Evolutionary conservation across 1,139 yeast species (phyloP), one percentile per base, ranked within the genome.

Genomic region (Taiozyma sp.): DNA sequence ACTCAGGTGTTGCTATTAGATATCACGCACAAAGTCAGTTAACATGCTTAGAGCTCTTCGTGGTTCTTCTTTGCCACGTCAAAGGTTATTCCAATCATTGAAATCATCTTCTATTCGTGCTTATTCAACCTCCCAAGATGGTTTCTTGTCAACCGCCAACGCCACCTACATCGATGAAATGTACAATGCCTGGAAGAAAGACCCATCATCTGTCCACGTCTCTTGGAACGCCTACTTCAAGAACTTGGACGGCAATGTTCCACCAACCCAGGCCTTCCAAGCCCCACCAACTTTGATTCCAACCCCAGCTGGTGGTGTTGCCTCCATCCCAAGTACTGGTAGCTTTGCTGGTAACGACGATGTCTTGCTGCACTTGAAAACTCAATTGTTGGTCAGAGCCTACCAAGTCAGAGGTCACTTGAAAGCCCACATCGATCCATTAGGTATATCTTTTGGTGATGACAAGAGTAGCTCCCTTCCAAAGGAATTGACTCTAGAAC

Each of bases 371-470:
- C 99, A 95, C 70, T 81, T 93, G 78, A 95, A 93, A 72, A 96
- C 91, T 27, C 99, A 93, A 78, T 81, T 93, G 63, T 79, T 93
- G 64, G 98, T 95, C 56, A 88, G 99, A 71, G 99, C 99, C 44
- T 95, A 92, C 74, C 99, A 93, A 75, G 99, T 93, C 50, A 84
- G 98, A 72, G 99, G 99, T 59, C 99, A 93, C 71, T 88, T 85
- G 70, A 90, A 89, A 75, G 97, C 99, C 48, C 87, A 84, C 66
- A 86, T 92, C 56, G 99, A 93, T 71, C 99, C 99, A 19, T 77
- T 93, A 67, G 95, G 88, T 40, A 87, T 93, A 65, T 83, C 93
- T 30, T 89, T 84, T 67, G 97, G 95, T 59, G 87, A 83, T 62
- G 79, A 80, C 64, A 69, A 74, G 54, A 64, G 70, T 39, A 73